Percentiles rank a stretch among this genome's conserved stretches.
phyloP scores from a whole-genome alignment of 257 asterid genomes.

The Oldenlandia corymbosa region DNA sequence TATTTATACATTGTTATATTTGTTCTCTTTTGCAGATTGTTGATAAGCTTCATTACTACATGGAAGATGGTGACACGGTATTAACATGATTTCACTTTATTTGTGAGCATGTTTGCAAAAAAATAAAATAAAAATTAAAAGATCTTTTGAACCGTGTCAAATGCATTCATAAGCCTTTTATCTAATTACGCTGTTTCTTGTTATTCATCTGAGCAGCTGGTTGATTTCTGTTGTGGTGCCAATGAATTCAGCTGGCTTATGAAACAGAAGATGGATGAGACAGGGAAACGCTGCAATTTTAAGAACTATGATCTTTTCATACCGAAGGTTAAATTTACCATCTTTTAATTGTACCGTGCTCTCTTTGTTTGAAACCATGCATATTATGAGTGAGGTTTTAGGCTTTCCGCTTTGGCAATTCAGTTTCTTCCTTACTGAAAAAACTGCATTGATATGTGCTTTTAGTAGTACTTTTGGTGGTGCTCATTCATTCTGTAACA shows the following conservation, averaged over 20 bases:
- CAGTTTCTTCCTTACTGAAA: not conserved
- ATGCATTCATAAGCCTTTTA: not conserved
- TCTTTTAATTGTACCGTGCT: not conserved
- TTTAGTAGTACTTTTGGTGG: too few relatives aligned
- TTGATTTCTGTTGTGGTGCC: slow-evolving; percentile 92
- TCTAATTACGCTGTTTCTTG: not conserved
- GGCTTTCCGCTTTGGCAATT: not conserved
- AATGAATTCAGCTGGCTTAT: slow-evolving; percentile 84
- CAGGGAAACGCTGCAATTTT: slow-evolving; percentile 59
- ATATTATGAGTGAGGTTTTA: not conserved
- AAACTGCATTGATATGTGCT: not conserved
- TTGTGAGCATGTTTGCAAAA: too few relatives aligned
- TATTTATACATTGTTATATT: slow-evolving; percentile 7
- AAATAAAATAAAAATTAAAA: too few relatives aligned
- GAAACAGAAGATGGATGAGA: slow-evolving; percentile 62
- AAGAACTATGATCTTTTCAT: slow-evolving; percentile 68
- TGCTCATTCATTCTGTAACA: too few relatives aligned
- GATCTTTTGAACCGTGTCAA: not conserved
- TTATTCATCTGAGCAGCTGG: slow-evolving; percentile 52
- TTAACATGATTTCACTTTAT: slow-evolving; percentile 1
- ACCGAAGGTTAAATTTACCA: slow-evolving; percentile 47
- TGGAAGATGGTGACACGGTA: slow-evolving; percentile 86
- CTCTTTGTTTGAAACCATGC: not conserved
- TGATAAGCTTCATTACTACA: slow-evolving; percentile 71
- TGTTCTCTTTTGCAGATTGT: slow-evolving; percentile 55